Percentiles rank a stretch among this genome's conserved stretches.
phyloP scores from a whole-genome alignment of 2,329 filamentous ascomycete genomes.

The Paecilomyces niveus region DNA sequence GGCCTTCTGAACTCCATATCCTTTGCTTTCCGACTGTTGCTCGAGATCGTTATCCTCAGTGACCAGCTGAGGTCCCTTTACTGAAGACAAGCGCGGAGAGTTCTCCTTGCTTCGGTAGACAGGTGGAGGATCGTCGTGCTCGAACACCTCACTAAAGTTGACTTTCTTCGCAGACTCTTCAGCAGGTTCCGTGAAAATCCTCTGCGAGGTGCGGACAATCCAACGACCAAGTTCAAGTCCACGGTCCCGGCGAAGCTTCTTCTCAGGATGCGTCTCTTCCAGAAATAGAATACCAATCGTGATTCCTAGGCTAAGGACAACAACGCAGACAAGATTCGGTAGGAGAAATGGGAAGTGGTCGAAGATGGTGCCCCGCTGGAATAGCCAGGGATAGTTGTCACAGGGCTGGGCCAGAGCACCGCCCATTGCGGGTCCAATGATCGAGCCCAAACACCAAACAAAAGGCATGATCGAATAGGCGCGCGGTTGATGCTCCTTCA shows the following conservation, averaged over 20 bases:
- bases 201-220: slow-evolving; percentile 42
- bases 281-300: slow-evolving; percentile 76
- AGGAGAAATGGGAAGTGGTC: slow-evolving; percentile 83
- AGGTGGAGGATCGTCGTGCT: slow-evolving; percentile 55
- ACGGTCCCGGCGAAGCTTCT: slow-evolving; percentile 67
- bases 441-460: slow-evolving; percentile 96
- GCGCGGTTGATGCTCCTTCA: slow-evolving; percentile 87
- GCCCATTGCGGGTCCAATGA: slow-evolving; percentile 85
- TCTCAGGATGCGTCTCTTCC: slow-evolving; percentile 85
- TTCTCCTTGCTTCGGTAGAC: slow-evolving; percentile 57
- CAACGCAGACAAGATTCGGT: slow-evolving; percentile 82
- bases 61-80: slow-evolving; percentile 20
- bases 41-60: slow-evolving; percentile 33
- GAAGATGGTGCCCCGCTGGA: slow-evolving; percentile 68
- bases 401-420: slow-evolving; percentile 84
- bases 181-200: slow-evolving; percentile 20
- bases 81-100: slow-evolving; percentile 43
- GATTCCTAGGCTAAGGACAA: slow-evolving; percentile 69
- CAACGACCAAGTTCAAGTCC: slow-evolving; percentile 71
- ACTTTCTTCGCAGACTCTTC: slow-evolving; percentile 6
- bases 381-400: slow-evolving; percentile 68
- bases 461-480: slow-evolving; percentile 98
- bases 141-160: slow-evolving; percentile 44
- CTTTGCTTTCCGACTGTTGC: slow-evolving; percentile 33
- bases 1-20: slow-evolving; percentile 46